phyloP scores from a whole-genome alignment of 2,329 filamentous ascomycete genomes.

The Fonsecaea pugnacius region DNA sequence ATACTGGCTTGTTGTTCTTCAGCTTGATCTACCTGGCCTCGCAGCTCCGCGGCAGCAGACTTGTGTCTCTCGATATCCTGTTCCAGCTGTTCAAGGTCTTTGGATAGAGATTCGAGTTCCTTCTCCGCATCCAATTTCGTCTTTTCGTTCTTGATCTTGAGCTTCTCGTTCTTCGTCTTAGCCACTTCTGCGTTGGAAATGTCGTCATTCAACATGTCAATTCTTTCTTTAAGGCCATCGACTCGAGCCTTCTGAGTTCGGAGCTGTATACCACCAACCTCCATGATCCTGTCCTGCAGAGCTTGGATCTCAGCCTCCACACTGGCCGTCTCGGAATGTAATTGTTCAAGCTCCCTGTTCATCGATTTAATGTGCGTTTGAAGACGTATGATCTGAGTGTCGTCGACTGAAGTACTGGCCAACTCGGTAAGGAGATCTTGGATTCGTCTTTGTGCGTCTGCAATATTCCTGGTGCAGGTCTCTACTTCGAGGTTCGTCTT shows the following conservation, averaged over 20 bases:
- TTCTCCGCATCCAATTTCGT: slow-evolving; percentile 76
- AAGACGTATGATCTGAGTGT: slow-evolving; percentile 71
- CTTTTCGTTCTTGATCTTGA: slow-evolving; percentile 83
- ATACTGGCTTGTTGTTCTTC: slow-evolving; percentile 75
- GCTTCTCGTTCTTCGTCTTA: slow-evolving; percentile 92
- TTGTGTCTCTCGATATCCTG: slow-evolving; percentile 78
- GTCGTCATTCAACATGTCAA: slow-evolving; percentile 77
- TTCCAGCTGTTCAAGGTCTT: slow-evolving; percentile 77
- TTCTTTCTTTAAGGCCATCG: slow-evolving; percentile 83
- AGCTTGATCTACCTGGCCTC: slow-evolving; percentile 76
- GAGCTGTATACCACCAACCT: slow-evolving; percentile 91
- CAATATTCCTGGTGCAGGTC: slow-evolving; percentile 80
- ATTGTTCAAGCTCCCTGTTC: slow-evolving; percentile 75
- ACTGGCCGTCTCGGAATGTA: slow-evolving; percentile 82
- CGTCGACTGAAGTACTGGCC: slow-evolving; percentile 78
- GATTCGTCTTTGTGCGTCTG: slow-evolving; percentile 80
- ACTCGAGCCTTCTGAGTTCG: slow-evolving; percentile 89
- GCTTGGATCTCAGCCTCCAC: slow-evolving; percentile 91
- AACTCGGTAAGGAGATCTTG: slow-evolving; percentile 83
- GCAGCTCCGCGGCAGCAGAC: slow-evolving; percentile 73
- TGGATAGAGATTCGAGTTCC: slow-evolving; percentile 73
- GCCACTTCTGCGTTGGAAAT: slow-evolving; percentile 84
- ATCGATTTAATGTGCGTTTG: slow-evolving; percentile 78
- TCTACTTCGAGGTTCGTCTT: slow-evolving; percentile 89
- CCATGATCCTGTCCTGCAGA: slow-evolving; percentile 97